Evolutionary conservation across 2,329 filamentous ascomycete genomes (phyloP), one percentile per base, ranked within the genome.

Genomic region (Colletotrichum orbiculare): DNA sequence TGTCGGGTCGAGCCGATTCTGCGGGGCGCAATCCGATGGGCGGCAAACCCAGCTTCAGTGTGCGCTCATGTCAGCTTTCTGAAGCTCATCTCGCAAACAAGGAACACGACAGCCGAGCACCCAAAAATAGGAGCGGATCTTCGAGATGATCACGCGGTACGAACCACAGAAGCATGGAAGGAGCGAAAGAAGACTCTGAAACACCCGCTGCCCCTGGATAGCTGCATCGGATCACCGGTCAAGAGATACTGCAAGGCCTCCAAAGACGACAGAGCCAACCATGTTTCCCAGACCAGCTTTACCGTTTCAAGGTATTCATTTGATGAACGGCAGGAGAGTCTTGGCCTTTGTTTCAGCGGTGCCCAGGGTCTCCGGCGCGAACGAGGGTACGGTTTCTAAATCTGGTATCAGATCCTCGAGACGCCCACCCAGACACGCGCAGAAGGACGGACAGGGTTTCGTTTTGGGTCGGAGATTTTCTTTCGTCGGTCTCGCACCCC

Each of bases 381-480:
- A 25, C 33, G 54, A 37, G 49, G 60, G 54, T 49, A 38, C 54
- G 54, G 57, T 17, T 59, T 33, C 55, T 60, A 60, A 60, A 49
- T 60, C 54, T 53, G 60, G 54, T 47, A 48, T 59, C 55, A 54
- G 60, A 54, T 39, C 49, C 10, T 39, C 15, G 38, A 54, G 48
- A 59, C 48, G 25, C 49, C 60, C 60, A 64, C 35, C 49, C 60
- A 64, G 15, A 54, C 42, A 49, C 60, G 35, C 25, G 35, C 15
- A 17, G 15, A 37, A 45, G 6, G 15, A 15, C 47, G 42, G 25
- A 12, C 58, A 61, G 58, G 49, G 53, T 35, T 41, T 35, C 46
- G 60, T 59, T 60, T 60, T 53, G 25, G 60, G 15, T 60, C 60
- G 60, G 60, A 60, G 60, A 64, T 60, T 64, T 64, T 48, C 43